phyloP scores from a whole-genome alignment of 208 protist genomes.

The Tritrichomonas musculus region DNA sequence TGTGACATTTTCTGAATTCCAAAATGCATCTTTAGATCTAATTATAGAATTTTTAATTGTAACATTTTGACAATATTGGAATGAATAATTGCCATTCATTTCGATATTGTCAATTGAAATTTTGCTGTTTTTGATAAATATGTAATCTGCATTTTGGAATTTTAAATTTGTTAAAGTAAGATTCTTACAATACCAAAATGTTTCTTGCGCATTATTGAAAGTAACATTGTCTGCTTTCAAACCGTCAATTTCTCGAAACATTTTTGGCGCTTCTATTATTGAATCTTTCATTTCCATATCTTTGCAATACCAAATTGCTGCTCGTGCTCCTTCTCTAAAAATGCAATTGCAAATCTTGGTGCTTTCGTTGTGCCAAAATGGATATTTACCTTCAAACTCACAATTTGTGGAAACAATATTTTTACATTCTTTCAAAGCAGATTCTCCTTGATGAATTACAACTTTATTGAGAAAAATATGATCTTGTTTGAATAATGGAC shows the following conservation, averaged over 20 bases:
- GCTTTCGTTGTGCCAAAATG: background rate
- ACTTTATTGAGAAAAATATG: too few relatives aligned
- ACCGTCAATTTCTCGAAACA: background rate
- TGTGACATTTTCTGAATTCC: background rate
- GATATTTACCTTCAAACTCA: background rate
- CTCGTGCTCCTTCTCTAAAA: background rate
- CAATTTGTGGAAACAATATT: background rate
- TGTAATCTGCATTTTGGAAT: background rate
- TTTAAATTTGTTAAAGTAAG: background rate
- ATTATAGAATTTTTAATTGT: background rate
- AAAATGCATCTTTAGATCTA: background rate
- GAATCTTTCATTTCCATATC: background rate
- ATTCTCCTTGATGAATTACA: too few relatives aligned
- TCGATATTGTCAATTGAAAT: background rate
- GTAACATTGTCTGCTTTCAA: too few relatives aligned
- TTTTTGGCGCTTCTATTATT: background rate
- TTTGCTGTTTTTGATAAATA: background rate
- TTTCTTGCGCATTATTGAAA: background rate
- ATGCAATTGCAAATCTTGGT: background rate
- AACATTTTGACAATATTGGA: background rate
- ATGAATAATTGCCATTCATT: background rate
- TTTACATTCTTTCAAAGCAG: background rate
- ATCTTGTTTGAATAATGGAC: too few relatives aligned
- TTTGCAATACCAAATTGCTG: slow-evolving; percentile 1
- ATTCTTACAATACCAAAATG: background rate